A percentile compares a stretch with the other conserved stretches of the same genome.
These are phyloP conservation scores for Populus trichocarpa DNA, from an alignment of 441 rosid species.

Conservation along the genomic window DNA sequence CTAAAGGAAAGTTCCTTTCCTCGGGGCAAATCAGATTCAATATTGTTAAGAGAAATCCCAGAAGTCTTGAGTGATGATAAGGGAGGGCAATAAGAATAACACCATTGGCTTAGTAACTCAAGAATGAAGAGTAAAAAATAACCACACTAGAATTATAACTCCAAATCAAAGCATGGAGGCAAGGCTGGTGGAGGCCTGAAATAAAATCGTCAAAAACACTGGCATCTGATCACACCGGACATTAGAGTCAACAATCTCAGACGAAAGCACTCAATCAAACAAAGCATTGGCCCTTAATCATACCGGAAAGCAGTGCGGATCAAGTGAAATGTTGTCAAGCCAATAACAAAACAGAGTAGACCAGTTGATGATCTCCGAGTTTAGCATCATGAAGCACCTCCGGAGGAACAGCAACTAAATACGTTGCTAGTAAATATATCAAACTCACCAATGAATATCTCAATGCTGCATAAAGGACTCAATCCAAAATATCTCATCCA, in stretches of 20 bases:
- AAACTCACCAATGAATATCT: not conserved
- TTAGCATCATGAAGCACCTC: not conserved
- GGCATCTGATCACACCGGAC: not conserved
- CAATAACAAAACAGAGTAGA: not conserved
- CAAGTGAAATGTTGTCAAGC: not conserved
- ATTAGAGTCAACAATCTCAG: not conserved
- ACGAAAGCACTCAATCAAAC: not conserved
- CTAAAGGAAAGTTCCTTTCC: not conserved
- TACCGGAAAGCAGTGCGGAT: not conserved
- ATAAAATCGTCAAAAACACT: no score
- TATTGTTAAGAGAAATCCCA: no score
- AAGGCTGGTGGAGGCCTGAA: no score
- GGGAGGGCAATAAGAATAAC: not conserved
- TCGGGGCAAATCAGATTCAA: no score
- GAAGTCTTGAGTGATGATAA: not conserved
- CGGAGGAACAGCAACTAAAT: not conserved
- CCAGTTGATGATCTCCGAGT: not conserved
- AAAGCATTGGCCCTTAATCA: not conserved
- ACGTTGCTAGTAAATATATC: not conserved
- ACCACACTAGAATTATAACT: not conserved
- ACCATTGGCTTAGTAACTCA: not conserved
- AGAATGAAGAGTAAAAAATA: not conserved
- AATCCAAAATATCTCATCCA: no score
- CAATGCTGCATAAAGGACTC: no score
- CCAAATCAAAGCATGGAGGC: not conserved